These are phyloP conservation scores for Metschnikowia rubicola DNA, from an alignment of 805 yeast species.

Conservation along the genomic window DNA sequence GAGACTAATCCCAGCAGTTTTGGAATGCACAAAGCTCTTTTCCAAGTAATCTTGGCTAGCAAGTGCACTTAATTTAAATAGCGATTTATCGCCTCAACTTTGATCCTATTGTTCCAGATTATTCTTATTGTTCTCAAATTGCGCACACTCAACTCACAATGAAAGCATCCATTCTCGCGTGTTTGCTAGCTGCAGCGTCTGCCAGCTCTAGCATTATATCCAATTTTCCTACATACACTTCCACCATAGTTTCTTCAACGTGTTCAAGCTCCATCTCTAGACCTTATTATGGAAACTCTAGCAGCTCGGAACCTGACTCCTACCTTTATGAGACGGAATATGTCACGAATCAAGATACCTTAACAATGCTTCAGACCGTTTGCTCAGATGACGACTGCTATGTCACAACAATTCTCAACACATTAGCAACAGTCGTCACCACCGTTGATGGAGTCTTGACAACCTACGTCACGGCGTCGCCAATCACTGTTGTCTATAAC, in stretches of 20 bases:
- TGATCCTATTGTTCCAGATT: background rate
- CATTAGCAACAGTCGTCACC: conserved; percentile 33
- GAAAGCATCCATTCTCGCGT: conserved; percentile 8
- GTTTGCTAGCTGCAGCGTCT: conserved; percentile 8
- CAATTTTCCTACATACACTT: conserved; percentile 14
- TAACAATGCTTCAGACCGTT: conserved; percentile 23
- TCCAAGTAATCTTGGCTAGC: too few species aligned
- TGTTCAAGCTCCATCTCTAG: conserved; percentile 10
- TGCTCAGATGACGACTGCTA: conserved; percentile 30
- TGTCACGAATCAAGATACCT: conserved; percentile 13
- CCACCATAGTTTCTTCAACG: conserved; percentile 15
- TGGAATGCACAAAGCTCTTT: too few species aligned
- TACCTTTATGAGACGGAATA: conserved; percentile 12
- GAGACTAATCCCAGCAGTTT: background rate
- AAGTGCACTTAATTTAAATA: too few species aligned
- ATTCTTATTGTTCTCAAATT: background rate
- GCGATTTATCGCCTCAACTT: too few species aligned
- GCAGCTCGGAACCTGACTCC: conserved; percentile 7
- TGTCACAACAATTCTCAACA: conserved; percentile 32
- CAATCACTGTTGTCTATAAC: conserved; percentile 17
- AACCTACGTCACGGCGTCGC: conserved; percentile 33
- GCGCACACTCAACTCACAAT: conserved; percentile 4
- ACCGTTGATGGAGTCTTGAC: conserved; percentile 39
- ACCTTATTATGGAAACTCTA: conserved; percentile 12
- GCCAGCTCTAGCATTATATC: conserved; percentile 6